Evolutionary conservation across 805 yeast genomes (phyloP).

Genomic region (Kodamaea hsintzibuensis): DNA sequence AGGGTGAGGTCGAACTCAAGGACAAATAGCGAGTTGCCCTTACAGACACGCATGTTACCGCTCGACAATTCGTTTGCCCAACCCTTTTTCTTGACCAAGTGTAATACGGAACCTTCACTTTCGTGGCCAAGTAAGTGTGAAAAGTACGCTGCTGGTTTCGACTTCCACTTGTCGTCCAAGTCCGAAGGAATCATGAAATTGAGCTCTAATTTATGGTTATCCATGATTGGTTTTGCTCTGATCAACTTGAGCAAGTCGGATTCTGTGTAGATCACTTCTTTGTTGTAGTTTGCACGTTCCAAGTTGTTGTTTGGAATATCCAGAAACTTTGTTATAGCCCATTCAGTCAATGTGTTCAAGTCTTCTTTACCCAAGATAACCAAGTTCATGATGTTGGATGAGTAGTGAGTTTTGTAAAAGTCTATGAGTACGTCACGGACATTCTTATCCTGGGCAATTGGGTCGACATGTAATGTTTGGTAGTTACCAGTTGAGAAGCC

Average conservation of each 20-base stretch:
- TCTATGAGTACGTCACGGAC: slow-evolving; percentile 80
- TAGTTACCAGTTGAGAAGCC: slow-evolving; percentile 91
- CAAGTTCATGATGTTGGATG: slow-evolving; percentile 86
- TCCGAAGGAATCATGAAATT: slow-evolving; percentile 78
- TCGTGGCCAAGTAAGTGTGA: slow-evolving; percentile 93
- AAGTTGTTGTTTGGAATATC: slow-evolving; percentile 55
- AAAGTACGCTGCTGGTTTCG: slow-evolving; percentile 67
- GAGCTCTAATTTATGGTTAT: slow-evolving; percentile 64
- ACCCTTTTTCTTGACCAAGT: slow-evolving; percentile 63
- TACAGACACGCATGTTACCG: slow-evolving; percentile 66
- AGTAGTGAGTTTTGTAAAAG: slow-evolving; percentile 70
- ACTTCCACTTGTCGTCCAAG: slow-evolving; percentile 57
- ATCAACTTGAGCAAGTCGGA: slow-evolving; percentile 55
- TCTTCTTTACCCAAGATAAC: slow-evolving; percentile 82
- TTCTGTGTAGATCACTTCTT: slow-evolving; percentile 47
- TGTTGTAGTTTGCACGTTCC: slow-evolving; percentile 47
- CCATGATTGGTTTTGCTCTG: slow-evolving; percentile 81
- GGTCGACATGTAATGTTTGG: slow-evolving; percentile 68
- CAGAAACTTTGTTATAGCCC: slow-evolving; percentile 70
- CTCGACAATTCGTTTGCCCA: slow-evolving; percentile 82
- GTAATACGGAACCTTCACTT: slow-evolving; percentile 79
- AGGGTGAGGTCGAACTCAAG: slow-evolving; percentile 76
- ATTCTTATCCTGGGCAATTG: slow-evolving; percentile 59
- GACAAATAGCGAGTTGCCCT: slow-evolving; percentile 67
- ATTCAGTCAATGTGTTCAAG: slow-evolving; percentile 64